These are phyloP conservation scores for Thymus quinquecostatus DNA, from an alignment of 257 asterid genomes.

Conservation along the genomic window DNA sequence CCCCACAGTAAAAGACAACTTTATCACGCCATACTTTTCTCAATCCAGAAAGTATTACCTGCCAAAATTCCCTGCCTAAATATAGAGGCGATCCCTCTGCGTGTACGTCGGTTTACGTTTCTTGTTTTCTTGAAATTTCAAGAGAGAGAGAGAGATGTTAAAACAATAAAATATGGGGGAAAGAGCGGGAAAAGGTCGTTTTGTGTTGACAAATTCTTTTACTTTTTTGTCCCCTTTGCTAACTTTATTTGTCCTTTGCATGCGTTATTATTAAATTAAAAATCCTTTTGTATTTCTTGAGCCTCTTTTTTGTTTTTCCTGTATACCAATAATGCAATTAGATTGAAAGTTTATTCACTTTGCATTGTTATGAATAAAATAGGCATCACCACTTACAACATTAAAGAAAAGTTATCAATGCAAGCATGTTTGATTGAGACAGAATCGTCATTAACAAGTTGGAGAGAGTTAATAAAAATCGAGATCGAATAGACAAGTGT, in stretches of 20 bases:
- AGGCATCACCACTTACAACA: too few species aligned
- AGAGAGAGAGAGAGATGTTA: too few species aligned
- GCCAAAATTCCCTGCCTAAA: conserved; percentile 42
- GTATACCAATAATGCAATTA: too few species aligned
- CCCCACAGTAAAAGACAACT: conserved; percentile 20
- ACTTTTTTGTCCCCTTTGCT: conserved; percentile 33
- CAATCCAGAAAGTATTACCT: conserved; percentile 27
- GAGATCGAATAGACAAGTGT: conserved; percentile 8
- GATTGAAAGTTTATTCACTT: too few species aligned
- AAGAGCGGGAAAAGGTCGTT: conserved; percentile 18
- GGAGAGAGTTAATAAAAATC: neutral
- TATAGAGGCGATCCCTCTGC: conserved; percentile 35
- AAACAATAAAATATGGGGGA: conserved; percentile 6
- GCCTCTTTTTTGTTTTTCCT: too few species aligned
- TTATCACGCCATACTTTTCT: conserved; percentile 26
- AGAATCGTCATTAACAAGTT: too few species aligned
- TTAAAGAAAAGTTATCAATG: too few species aligned
- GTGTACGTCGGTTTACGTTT: conserved; percentile 42
- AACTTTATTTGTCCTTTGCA: neutral
- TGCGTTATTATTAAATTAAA: too few species aligned
- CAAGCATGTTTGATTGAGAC: too few species aligned
- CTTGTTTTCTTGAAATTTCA: conserved; percentile 11
- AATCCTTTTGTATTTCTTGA: too few species aligned
- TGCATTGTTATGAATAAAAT: too few species aligned
- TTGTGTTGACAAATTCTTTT: conserved; percentile 44